Evolutionary conservation across 345 rosid genomes (phyloP).

Genomic region (Citrus sinensis): DVS_A1.0 CM039162.1:18319001-18319500

Average conservation of each 20-base stretch:
- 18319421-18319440: conserved; percentile 8
- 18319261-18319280: background rate
- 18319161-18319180: background rate
- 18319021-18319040: conserved; percentile 40
- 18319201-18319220: conserved; percentile 73
- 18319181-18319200: conserved; percentile 41
- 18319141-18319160: background rate
- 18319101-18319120: conserved; percentile 1
- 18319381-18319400: conserved; percentile 5
- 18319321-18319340: conserved; percentile 84
- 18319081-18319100: conserved; percentile 76
- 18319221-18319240: conserved; percentile 89
- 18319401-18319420: conserved; percentile 7
- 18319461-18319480: conserved; percentile 87
- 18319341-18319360: conserved; percentile 85
- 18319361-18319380: conserved; percentile 75
- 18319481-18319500: conserved; percentile 90
- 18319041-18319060: conserved; percentile 53
- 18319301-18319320: conserved; percentile 57
- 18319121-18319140: background rate
- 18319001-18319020: conserved; percentile 42
- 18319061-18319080: conserved; percentile 73
- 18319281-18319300: background rate
- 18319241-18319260: conserved; percentile 55
- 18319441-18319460: conserved; percentile 56